A percentile compares a stretch with the other conserved stretches of the same genome.
Conservation (phyloP, 2,329 filamentous ascomycete genomes). For the Fusarium sp. region DNA sequence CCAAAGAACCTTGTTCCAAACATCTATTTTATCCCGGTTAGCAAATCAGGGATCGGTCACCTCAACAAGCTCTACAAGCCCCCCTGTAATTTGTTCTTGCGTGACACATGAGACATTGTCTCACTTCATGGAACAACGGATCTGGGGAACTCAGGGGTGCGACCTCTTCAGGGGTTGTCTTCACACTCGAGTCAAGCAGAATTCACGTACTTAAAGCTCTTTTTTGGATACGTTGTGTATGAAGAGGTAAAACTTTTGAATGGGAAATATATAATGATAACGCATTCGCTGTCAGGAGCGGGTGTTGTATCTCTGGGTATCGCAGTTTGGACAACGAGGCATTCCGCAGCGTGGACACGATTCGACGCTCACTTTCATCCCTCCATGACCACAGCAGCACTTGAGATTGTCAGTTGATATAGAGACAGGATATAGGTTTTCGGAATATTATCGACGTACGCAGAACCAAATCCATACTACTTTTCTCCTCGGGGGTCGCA, state of each 20-base stretch:
- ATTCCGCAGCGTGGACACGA: constrained; percentile 25
- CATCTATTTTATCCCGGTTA: not conserved
- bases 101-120: not conserved
- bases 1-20: not conserved
- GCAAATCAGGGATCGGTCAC: not conserved
- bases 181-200: not conserved
- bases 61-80: not conserved
- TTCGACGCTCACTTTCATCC: constrained; percentile 32
- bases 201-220: not conserved
- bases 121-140: not conserved
- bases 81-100: not conserved
- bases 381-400: constrained; percentile 32
- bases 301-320: constrained; percentile 13
- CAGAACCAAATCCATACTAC: constrained; percentile 17
- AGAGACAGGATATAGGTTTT: not conserved
- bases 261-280: too few relatives aligned
- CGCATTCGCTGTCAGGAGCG: not conserved
- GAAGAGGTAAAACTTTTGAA: too few relatives aligned
- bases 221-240: too few relatives aligned
- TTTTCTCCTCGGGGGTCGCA: not conserved
- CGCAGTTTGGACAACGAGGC: constrained; percentile 27
- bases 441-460: not conserved
- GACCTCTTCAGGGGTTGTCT: not conserved
- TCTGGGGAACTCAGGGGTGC: not conserved
- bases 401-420: not conserved